phyloP scores from a whole-genome alignment of 2,329 filamentous ascomycete genomes.

The Trichoderma endophyticum region DNA sequence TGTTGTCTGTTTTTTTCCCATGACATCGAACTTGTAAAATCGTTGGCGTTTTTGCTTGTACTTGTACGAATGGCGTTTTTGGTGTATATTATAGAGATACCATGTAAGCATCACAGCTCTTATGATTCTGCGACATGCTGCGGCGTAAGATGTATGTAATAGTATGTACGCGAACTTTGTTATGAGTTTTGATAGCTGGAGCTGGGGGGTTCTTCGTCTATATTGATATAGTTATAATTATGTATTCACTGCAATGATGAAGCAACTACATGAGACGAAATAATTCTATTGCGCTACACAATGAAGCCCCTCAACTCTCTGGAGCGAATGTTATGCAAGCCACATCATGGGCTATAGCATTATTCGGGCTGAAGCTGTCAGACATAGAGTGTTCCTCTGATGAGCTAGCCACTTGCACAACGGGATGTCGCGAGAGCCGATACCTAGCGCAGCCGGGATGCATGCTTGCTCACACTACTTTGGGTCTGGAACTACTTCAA shows the following conservation, averaged over 20 bases:
- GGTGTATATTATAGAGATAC: slow-evolving; percentile 22
- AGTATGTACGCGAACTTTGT: neutral
- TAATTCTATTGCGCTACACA: neutral
- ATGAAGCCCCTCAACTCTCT: neutral
- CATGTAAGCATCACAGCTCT: slow-evolving; percentile 17
- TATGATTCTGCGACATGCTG: neutral
- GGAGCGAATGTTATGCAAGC: neutral
- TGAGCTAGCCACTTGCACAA: neutral
- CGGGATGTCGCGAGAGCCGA: neutral
- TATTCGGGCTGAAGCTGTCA: neutral
- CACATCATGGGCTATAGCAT: neutral
- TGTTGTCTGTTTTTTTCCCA: neutral
- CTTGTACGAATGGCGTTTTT: slow-evolving; percentile 9
- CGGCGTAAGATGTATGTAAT: neutral
- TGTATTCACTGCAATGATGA: neutral
- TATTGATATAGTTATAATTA: neutral
- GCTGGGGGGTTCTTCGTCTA: neutral
- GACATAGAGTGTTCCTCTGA: neutral
- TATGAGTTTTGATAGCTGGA: neutral
- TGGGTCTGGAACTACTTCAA: neutral
- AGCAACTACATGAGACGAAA: neutral
- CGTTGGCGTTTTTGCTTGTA: neutral
- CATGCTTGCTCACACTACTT: neutral
- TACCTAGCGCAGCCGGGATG: neutral
- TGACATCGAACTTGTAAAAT: neutral